These are phyloP conservation scores for Straminergon stramineum DNA, from an alignment of 225 moss, liverwort and hornwort genomes.

Conservation along the genomic window DNA sequence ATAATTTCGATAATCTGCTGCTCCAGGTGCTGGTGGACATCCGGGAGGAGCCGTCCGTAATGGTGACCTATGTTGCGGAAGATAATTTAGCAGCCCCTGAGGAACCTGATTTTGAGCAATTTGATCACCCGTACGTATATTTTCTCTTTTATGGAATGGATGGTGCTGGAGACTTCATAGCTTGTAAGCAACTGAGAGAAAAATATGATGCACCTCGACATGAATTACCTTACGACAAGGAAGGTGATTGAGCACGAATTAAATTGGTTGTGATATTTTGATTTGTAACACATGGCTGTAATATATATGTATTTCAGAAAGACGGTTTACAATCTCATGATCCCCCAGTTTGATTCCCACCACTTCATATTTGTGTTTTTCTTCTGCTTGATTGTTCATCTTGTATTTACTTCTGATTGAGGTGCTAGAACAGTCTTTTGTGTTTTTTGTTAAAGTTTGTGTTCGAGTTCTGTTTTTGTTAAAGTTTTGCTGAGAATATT, in stretches of 20 bases:
- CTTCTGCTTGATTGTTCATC: background rate
- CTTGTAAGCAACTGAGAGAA: conserved; percentile 88
- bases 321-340: background rate
- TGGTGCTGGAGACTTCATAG: conserved; percentile 81
- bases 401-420: background rate
- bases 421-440: background rate
- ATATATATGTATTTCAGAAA: background rate
- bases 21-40: conserved; percentile 76
- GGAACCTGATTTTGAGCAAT: conserved; percentile 69
- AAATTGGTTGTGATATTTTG: background rate
- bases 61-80: conserved; percentile 94
- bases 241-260: conserved; percentile 20
- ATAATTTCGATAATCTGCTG: background rate
- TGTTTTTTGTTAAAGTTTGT: background rate
- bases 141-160: conserved; percentile 95
- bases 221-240: conserved; percentile 72
- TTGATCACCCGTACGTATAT: conserved; percentile 95
- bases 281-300: background rate
- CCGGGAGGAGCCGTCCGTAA: conserved; percentile 69
- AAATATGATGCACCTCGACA: conserved; percentile 79
- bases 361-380: background rate
- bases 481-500: background rate
- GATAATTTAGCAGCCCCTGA: conserved; percentile 55
- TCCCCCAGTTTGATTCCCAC: background rate
- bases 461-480: background rate